Base-by-base conservation (phyloP, 1,284 basidiomycete genomes). In the Anthracocystis panici-leucophaei region DNA sequence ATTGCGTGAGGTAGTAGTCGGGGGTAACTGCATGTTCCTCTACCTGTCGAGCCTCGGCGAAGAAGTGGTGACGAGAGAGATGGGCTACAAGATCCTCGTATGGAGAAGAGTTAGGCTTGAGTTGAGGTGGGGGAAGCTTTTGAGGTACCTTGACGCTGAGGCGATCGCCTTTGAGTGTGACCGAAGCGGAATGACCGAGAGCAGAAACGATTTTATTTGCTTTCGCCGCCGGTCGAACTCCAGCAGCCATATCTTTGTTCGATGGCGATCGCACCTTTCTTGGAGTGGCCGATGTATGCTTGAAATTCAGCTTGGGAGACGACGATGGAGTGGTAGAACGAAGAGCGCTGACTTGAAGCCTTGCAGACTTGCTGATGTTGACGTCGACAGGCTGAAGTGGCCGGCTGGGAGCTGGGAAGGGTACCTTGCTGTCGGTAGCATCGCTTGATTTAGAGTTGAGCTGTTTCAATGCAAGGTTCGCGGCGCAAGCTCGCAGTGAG, bases 61-160 rank as follows among this genome's bases (percentile, higher is more conserved):
- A 58, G 35, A 75, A 52, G 41, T 74, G 63, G 23, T 77, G 75
- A 7, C 73, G 68, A 5, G 55, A 45, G 12, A 77, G 62, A 21
- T 77, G 75, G 2, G 59, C 53, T 12, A 52, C 61, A 14, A 77
- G 73, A 16, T 75, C 65, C 27, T 68, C 55, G 48, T 77, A 68
- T 1, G 75, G 75, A n/a, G 60, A 67, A 23, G 75, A 75, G 49
- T 41, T 53, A 21, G 66, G 50, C 21, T 51, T 59, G 9, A 77
- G 38, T 0, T 44, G 57, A 9, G 75, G 71, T 0, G 50, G 25
- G 5, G 75, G 75, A 14, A 77, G 65, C 41, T 66, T 67, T 25
- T 71, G 72, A 1, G 75, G 75, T 2, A 77, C 53, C 33, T 61
- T 63, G 53, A 75, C 53, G 48, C 54, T 57, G 68, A 71, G 53